Percentiles rank a stretch among this genome's conserved stretches.
Conservation (phyloP, 129 eudicot genomes). For the Lonicera japonica region DNA sequence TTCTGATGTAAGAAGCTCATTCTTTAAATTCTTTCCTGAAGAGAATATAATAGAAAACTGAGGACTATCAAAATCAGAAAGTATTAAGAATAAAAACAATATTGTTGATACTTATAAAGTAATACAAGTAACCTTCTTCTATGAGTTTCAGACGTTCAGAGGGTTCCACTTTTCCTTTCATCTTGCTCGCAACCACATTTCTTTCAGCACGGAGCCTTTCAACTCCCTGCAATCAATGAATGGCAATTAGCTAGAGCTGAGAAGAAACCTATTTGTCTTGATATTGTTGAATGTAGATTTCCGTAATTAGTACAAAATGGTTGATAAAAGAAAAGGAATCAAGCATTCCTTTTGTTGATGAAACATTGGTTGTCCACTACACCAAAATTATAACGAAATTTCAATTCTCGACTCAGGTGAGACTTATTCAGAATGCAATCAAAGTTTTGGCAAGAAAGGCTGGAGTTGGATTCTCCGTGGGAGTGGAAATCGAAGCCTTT, state of each 20-base stretch:
- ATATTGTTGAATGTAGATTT: no score
- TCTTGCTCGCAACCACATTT: conserved; percentile 88
- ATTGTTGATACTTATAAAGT: no score
- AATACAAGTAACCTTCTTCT: conserved; percentile 99
- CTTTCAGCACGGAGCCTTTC: conserved; percentile 87
- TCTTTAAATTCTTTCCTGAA: conserved; percentile 82
- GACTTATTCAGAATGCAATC: no score
- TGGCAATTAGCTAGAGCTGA: conserved; percentile 55
- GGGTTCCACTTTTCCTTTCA: conserved; percentile 93
- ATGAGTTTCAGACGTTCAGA: conserved; percentile 79
- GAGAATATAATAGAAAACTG: conserved; percentile 6
- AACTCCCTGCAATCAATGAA: conserved; percentile 95
- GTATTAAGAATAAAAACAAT: background rate
- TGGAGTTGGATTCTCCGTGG: no score
- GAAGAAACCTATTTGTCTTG: background rate
- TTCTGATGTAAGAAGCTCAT: conserved; percentile 59
- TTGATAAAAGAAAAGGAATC: no score
- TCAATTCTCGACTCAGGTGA: no score
- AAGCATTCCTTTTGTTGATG: no score
- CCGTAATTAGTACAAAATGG: no score
- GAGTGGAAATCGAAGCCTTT: no score
- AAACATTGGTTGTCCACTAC: no score
- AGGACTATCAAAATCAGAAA: conserved; percentile 1
- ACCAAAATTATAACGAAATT: no score
- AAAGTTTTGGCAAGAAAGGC: no score